Evolutionary conservation across 768 basidiomycete species (phyloP).

Genomic region (Mycena indigotica): DNA sequence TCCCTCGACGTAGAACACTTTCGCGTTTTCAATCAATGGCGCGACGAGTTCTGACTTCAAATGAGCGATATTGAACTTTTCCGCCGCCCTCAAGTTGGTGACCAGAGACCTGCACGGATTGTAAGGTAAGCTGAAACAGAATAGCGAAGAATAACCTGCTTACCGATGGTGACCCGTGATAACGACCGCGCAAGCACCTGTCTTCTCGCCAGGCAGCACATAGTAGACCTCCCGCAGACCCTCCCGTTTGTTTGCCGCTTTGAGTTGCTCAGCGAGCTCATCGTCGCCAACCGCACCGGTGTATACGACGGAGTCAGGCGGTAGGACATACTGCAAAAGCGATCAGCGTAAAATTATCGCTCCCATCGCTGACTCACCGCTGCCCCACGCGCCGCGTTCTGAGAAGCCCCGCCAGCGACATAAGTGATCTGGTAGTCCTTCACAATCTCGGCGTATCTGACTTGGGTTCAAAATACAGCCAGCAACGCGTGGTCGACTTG

Average conservation of each 20-base stretch:
- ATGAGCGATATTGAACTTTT: slow-evolving; percentile 84
- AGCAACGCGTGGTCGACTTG: slow-evolving; percentile 37
- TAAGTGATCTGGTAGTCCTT: slow-evolving; percentile 77
- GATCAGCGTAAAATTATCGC: slow-evolving; percentile 21
- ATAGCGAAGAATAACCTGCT: slow-evolving; percentile 21
- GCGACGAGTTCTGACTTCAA: slow-evolving; percentile 76
- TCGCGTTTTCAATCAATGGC: slow-evolving; percentile 75
- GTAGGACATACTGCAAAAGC: slow-evolving; percentile 80
- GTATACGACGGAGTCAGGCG: slow-evolving; percentile 86
- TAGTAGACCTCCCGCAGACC: slow-evolving; percentile 87
- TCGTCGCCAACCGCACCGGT: slow-evolving; percentile 94
- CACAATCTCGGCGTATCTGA: slow-evolving; percentile 87
- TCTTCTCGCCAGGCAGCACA: slow-evolving; percentile 83
- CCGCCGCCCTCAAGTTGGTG: slow-evolving; percentile 87
- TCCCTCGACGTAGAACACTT: slow-evolving; percentile 92
- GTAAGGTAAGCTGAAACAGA: not conserved
- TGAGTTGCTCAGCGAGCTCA: slow-evolving; percentile 85
- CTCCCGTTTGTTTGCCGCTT: slow-evolving; percentile 88
- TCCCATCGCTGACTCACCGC: slow-evolving; percentile 61
- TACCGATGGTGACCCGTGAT: slow-evolving; percentile 93
- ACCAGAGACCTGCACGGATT: slow-evolving; percentile 72
- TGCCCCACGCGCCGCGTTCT: slow-evolving; percentile 95
- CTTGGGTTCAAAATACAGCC: slow-evolving; percentile 6
- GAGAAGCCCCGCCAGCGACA: slow-evolving; percentile 95
- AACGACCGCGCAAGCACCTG: slow-evolving; percentile 95